Conservation (phyloP, 2,329 filamentous ascomycete genomes). For the Aspergillus aculeatus region DNA sequence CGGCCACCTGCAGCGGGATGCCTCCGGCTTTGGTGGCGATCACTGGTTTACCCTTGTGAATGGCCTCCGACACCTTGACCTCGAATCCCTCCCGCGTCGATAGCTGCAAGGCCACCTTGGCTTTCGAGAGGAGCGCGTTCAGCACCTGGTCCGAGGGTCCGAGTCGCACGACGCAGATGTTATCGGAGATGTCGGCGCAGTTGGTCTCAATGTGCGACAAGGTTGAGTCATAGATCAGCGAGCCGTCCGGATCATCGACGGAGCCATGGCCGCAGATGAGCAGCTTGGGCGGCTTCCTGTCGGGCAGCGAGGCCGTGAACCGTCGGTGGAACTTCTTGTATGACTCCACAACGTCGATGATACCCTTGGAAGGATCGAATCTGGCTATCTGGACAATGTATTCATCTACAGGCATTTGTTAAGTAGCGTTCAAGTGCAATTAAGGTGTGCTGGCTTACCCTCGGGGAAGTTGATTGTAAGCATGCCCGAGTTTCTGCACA, state of each 20-base stretch:
- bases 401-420: conserved; percentile 45
- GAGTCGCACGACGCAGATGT: conserved; percentile 73
- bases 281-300: conserved; percentile 64
- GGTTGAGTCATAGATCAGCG: conserved; percentile 68
- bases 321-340: conserved; percentile 70
- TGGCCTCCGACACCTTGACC: conserved; percentile 79
- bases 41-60: conserved; percentile 76
- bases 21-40: conserved; percentile 76
- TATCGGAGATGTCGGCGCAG: conserved; percentile 61
- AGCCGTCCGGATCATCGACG: conserved; percentile 76
- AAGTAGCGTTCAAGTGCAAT: not conserved
- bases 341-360: conserved; percentile 71
- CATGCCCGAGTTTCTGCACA: conserved; percentile 56
- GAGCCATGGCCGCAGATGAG: conserved; percentile 77
- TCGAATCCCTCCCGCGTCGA: conserved; percentile 82
- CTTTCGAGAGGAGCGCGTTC: conserved; percentile 71
- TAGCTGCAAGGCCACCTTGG: conserved; percentile 72
- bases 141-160: conserved; percentile 77
- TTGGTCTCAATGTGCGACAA: conserved; percentile 64
- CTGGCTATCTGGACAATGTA: conserved; percentile 80
- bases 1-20: conserved; percentile 73
- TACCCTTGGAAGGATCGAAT: conserved; percentile 81
- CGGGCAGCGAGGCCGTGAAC: conserved; percentile 49
- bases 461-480: conserved; percentile 40
- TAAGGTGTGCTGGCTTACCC: conserved; percentile 19